Percentiles rank a stretch among this genome's conserved stretches.
Evolutionary conservation across 2,329 filamentous ascomycete genomes (phyloP).

Genomic region (Nemania diffusa): DNA sequence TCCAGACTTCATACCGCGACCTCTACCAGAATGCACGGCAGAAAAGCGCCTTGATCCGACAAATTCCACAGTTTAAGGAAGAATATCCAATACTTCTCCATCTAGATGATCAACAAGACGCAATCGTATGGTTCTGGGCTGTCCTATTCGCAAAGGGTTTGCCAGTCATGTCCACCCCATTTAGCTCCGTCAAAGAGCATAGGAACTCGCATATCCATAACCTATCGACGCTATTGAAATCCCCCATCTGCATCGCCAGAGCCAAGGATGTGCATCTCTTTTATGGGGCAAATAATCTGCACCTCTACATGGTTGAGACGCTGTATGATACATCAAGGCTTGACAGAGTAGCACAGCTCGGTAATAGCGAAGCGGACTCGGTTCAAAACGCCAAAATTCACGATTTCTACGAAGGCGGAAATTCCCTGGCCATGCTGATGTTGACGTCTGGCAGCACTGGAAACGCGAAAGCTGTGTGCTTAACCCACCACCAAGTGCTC

Average conservation of each 20-base stretch:
- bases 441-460: slow-evolving; percentile 65
- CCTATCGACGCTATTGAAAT: slow-evolving; percentile 21
- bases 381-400: too few species aligned
- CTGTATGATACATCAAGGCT: too few species aligned
- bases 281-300: neutral
- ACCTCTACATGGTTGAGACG: neutral
- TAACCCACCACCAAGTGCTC: slow-evolving; percentile 54
- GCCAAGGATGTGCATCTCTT: slow-evolving; percentile 26
- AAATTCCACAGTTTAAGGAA: too few species aligned
- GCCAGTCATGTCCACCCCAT: slow-evolving; percentile 38
- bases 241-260: slow-evolving; percentile 38
- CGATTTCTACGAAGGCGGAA: neutral
- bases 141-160: slow-evolving; percentile 38
- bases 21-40: too few species aligned
- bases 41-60: too few species aligned
- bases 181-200: neutral
- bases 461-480: slow-evolving; percentile 60
- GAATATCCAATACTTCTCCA: slow-evolving; percentile 39
- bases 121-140: slow-evolving; percentile 45
- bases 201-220: slow-evolving; percentile 28
- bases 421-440: slow-evolving; percentile 54
- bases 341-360: too few species aligned
- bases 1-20: too few species aligned
- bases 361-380: too few species aligned
- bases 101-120: slow-evolving; percentile 42